Evolutionary conservation across 352 stramenopile species (phyloP).

Genomic region (Proteromonas lacertae): DNA sequence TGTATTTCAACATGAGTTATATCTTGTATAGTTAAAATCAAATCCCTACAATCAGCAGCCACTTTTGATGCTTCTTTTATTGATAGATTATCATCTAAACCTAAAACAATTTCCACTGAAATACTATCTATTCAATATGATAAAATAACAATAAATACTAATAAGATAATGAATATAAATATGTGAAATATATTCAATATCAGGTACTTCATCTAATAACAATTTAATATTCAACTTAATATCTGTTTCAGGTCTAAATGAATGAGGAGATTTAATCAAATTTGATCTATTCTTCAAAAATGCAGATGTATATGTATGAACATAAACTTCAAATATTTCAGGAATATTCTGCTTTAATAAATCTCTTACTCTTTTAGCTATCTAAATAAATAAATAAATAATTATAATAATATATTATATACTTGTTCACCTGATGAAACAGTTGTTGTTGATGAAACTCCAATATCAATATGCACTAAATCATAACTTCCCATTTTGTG

Average conservation of each 20-base stretch:
- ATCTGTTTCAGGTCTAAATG: background rate
- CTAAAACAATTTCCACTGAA: background rate
- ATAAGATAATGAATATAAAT: too few species aligned
- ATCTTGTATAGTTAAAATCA: background rate
- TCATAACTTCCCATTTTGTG: slow-evolving; percentile 40
- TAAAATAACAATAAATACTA: background rate
- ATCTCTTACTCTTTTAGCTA: background rate
- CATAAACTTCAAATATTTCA: background rate
- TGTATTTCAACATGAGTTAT: background rate
- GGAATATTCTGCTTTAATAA: background rate
- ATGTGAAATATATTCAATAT: background rate
- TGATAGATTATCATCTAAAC: background rate
- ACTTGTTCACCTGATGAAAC: too few species aligned
- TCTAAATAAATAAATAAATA: background rate
- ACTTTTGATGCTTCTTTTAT: background rate
- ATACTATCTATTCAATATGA: too few species aligned
- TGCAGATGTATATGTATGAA: background rate
- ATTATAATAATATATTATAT: background rate
- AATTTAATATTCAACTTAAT: background rate
- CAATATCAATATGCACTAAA: slow-evolving; percentile 27
- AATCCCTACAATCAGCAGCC: background rate
- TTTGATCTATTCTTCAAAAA: background rate
- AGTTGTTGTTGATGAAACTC: too few species aligned
- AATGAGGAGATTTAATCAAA: background rate
- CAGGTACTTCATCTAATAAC: background rate